Evolutionary conservation across 106 monocot genomes (phyloP).

Genomic region (Amphibolis antarctica): DNA sequence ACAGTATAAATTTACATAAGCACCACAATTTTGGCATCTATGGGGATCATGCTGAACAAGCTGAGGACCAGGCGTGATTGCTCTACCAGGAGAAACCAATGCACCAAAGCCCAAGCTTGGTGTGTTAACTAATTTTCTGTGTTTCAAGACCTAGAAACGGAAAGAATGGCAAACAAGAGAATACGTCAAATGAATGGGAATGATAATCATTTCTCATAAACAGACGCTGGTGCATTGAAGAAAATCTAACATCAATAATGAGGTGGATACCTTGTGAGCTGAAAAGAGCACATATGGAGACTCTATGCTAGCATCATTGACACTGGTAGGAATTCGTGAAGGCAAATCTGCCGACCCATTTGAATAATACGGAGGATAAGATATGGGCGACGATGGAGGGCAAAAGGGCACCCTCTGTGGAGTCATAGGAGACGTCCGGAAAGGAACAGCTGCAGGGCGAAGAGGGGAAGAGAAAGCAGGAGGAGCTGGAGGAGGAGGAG

Average conservation of each 20-base stretch:
- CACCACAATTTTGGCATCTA: slow-evolving; percentile 85
- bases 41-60: slow-evolving; percentile 73
- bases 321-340: slow-evolving; percentile 21
- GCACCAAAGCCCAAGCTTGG: slow-evolving; percentile 91
- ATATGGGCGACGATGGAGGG: slow-evolving; percentile 34
- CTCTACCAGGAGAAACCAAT: slow-evolving; percentile 79
- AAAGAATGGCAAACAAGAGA: background rate
- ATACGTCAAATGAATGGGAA: background rate
- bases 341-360: slow-evolving; percentile 63
- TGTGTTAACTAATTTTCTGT: slow-evolving; percentile 55
- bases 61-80: slow-evolving; percentile 59
- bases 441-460: slow-evolving; percentile 59
- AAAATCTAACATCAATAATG: background rate
- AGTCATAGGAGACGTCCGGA: slow-evolving; percentile 50
- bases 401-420: slow-evolving; percentile 53
- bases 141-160: slow-evolving; percentile 54
- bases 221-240: background rate
- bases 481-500: slow-evolving; percentile 87
- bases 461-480: slow-evolving; percentile 78
- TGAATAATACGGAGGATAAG: slow-evolving; percentile 38
- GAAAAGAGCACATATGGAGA: slow-evolving; percentile 89
- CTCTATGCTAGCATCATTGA: slow-evolving; percentile 43
- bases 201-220: background rate
- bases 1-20: slow-evolving; percentile 70
- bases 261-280: slow-evolving; percentile 62